phyloP scores from a whole-genome alignment of 2,329 filamentous ascomycete species.

The Aureobasidium vineae region DNA sequence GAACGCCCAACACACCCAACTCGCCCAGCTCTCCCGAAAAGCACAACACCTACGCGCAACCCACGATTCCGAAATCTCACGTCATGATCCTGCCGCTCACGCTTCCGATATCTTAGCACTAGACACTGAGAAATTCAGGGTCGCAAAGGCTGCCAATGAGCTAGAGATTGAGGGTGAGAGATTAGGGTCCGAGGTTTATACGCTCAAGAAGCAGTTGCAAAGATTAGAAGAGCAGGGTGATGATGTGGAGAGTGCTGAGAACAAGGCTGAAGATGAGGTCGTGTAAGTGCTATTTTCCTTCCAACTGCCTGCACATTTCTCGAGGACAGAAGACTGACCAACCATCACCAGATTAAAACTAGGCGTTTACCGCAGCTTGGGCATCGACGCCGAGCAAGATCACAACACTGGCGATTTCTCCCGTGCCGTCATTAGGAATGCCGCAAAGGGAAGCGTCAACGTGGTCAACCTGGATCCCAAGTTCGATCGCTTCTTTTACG shows the following conservation, averaged over 20 bases:
- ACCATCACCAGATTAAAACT: slow-evolving; percentile 62
- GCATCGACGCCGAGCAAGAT: slow-evolving; percentile 85
- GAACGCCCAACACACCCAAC: slow-evolving; percentile 37
- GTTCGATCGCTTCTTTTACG: slow-evolving; percentile 87
- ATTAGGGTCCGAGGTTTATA: slow-evolving; percentile 72
- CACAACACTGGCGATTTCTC: slow-evolving; percentile 71
- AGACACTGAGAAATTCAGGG: slow-evolving; percentile 90
- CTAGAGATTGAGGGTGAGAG: slow-evolving; percentile 93
- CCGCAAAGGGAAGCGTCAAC: slow-evolving; percentile 84
- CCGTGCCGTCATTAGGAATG: slow-evolving; percentile 81
- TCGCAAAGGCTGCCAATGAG: slow-evolving; percentile 87
- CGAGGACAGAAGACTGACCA: neutral
- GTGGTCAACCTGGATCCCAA: slow-evolving; percentile 93
- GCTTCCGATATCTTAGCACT: slow-evolving; percentile 80
- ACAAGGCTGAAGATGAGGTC: slow-evolving; percentile 48
- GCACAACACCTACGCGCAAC: slow-evolving; percentile 72
- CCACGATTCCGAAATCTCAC: slow-evolving; percentile 69
- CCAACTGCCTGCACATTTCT: neutral
- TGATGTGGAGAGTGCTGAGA: slow-evolving; percentile 62
- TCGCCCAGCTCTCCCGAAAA: slow-evolving; percentile 65
- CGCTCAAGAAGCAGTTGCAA: slow-evolving; percentile 70
- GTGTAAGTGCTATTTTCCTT: slow-evolving; percentile 41
- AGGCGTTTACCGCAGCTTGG: slow-evolving; percentile 86
- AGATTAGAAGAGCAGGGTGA: slow-evolving; percentile 85
- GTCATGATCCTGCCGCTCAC: slow-evolving; percentile 76